Evolutionary conservation across 495 filamentous ascomycete species (phyloP), one percentile per base, ranked within the genome.

Genomic region (Neurospora tetrasperma): DNA sequence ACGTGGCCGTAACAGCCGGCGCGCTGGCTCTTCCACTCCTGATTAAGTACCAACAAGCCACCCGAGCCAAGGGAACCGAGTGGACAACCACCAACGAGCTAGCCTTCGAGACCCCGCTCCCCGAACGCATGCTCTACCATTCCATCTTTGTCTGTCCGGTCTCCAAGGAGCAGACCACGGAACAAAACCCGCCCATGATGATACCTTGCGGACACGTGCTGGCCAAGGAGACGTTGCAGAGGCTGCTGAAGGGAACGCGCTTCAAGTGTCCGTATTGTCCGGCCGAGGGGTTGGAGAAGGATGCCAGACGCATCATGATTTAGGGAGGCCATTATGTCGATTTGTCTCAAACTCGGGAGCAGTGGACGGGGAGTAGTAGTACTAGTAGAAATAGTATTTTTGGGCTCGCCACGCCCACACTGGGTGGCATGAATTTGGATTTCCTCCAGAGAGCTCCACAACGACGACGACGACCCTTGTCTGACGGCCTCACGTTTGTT

Each of bases 241-340:
- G 88, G 71, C 80, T 97, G 44, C 90, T 90, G 69, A 97, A 96
- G 83, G 91, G 92, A 1, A 87, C 82, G 42, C 82, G 90, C 69
- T 93, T 97, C 84, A 99, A 98, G 80, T 99, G 96, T 76, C 96
- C 96, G 0, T 99, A 99, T 78, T 99, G 96, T 79, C 96, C 96
- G 5, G 89, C 82, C 70, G 96, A 98, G 82, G 93, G 91, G 73
- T 85, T 88, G 76, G 81, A 90, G 35, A 88, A 86, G 71, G 93
- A 97, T 66, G 93, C 94, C 11, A 89, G 85, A 78, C 89, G 91
- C 79, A 91, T 99, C 66, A 83, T 85, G 18, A 74, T 88, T 46
- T 88, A 85, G 78, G 72, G 40, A 5, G 14, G 59, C 14, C 54
- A 42, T 71, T 39, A 44, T 18, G 69, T 71, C 38, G 35, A 48